These are phyloP conservation scores for Corylus americana DNA, from an alignment of 306 rosid species.

Conservation along the genomic window DNA sequence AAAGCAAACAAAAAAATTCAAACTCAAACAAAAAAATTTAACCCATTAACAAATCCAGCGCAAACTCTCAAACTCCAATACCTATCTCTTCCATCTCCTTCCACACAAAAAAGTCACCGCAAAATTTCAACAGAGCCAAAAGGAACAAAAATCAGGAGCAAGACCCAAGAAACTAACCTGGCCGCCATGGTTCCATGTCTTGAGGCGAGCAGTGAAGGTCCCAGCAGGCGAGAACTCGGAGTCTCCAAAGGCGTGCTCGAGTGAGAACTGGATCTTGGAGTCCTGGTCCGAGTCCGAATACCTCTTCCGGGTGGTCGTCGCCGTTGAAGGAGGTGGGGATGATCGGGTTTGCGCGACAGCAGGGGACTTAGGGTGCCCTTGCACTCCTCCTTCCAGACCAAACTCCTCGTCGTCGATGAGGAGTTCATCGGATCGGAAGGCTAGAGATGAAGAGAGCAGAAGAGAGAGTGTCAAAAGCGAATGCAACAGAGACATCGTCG, in stretches of 20 bases:
- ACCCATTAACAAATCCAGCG: conserved; percentile 2
- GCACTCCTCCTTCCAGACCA: conserved; percentile 75
- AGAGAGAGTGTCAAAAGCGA: conserved; percentile 35
- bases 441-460: conserved; percentile 33
- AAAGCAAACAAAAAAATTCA: no score
- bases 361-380: conserved; percentile 28
- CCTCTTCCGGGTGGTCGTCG: conserved; percentile 56
- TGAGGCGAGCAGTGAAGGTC: conserved; percentile 88
- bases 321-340: conserved; percentile 13
- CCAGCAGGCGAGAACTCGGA: conserved; percentile 78
- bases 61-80: not conserved
- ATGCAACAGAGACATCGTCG: conserved; percentile 29
- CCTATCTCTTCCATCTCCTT: not conserved
- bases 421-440: conserved; percentile 94
- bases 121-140: not conserved
- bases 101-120: not conserved
- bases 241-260: conserved; percentile 89
- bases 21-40: no score
- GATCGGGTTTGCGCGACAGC: conserved; percentile 36
- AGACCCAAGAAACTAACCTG: conserved; percentile 54
- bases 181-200: conserved; percentile 83
- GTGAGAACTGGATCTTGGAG: conserved; percentile 87
- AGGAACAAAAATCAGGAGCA: no score
- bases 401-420: conserved; percentile 89
- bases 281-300: conserved; percentile 71